Evolutionary conservation across 768 basidiomycete genomes (phyloP), one percentile per base, ranked within the genome.

Genomic region (Leccinellum rugosiceps): DNA sequence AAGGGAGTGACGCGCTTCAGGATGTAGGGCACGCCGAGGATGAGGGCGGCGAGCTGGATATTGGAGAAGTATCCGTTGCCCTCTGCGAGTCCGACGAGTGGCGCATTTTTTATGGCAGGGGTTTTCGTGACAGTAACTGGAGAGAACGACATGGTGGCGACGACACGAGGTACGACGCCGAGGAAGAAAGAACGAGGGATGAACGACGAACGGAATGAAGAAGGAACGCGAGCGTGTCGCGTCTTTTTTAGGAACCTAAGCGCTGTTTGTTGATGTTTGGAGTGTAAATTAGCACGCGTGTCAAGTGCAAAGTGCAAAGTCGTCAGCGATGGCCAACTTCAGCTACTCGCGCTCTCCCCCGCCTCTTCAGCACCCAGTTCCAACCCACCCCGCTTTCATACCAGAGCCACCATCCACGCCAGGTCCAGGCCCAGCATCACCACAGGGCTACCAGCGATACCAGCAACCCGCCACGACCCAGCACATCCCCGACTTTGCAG

Each of bases 41-140:
- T 79, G 69, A 86, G 79, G 17, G 77, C 82, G 10, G 86, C 90
- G 59, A 98, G 85, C 55, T 93, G 90, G 58, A 74, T 57, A 68
- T 96, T 96, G 72, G 78, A 85, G 78, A 95, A 96, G 56, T 82
- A 78, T 63, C 87, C 89, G 68, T 88, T 94, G 48, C 93, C 94
- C 75, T 94, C 92, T 2, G 83, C 89, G 52, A 93, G 84, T 57
- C 89, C 89, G 45, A 87, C 76, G 60, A 91, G 75, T 15, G 92
- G 92, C 6, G 92, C 88, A 64, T 94, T 94, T 72, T 90, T 88
- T 34, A 94, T 92, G 57, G 89, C 83, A 26, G 87, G 85, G 34
- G 80, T 83, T 67, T 75, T 78, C n/a, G 92, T 92, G 58, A 78
- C 76, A 61, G 79, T 77, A 55, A 87, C 83, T 6, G 81, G 75